Conservation (phyloP, 176 grass and related monocot species). For the Paspalum vaginatum region DNA sequence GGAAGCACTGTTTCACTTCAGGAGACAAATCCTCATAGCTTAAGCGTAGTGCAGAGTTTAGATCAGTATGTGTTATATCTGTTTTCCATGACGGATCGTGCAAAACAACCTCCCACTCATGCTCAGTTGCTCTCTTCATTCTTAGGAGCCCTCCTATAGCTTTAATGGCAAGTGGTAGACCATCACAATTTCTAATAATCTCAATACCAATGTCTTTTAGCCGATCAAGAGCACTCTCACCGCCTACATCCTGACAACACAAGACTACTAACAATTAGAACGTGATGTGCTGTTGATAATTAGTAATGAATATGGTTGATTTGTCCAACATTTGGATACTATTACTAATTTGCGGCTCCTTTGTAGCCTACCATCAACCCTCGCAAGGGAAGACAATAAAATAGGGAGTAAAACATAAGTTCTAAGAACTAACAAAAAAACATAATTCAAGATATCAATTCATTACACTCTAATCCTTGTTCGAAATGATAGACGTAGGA, state of each 20-base stretch:
- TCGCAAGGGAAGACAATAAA: no score
- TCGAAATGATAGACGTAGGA: no score
- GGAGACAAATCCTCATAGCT: background rate
- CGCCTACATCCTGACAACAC: background rate
- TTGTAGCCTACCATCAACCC: no score
- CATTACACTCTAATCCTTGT: no score
- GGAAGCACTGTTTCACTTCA: background rate
- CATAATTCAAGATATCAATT: no score
- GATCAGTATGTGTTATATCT: background rate
- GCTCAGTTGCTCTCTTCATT: background rate
- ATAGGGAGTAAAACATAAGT: no score
- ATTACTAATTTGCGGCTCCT: no score
- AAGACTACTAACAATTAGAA: background rate
- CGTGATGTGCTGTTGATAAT: background rate
- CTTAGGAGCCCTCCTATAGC: background rate
- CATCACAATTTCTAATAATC: background rate
- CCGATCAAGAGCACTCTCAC: background rate
- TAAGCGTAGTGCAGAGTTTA: background rate
- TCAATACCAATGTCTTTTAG: background rate
- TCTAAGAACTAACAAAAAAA: no score
- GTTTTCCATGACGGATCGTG: background rate
- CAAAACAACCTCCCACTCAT: background rate
- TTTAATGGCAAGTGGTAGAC: no score
- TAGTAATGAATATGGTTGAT: background rate
- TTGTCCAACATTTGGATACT: background rate